Percentiles rank a stretch among this genome's conserved stretches.
Conservation (phyloP, 2,329 filamentous ascomycete genomes). For the Clonostachys byssicola region DNA sequence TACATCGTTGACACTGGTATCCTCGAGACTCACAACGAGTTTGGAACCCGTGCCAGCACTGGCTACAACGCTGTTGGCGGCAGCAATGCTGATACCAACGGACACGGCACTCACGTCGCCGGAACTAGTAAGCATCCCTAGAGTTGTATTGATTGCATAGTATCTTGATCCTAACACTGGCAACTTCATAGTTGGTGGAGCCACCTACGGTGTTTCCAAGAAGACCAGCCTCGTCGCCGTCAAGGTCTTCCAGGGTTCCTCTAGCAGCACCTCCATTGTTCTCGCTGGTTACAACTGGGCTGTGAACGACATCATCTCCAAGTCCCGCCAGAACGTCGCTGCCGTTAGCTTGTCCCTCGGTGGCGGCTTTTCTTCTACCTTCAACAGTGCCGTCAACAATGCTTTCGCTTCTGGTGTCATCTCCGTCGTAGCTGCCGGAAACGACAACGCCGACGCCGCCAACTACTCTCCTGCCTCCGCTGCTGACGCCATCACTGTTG, state of each 20-base stretch:
- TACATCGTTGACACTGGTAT: constrained; percentile 56
- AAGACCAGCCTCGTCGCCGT: constrained; percentile 33
- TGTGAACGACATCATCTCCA: constrained; percentile 34
- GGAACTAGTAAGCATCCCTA: constrained; percentile 23
- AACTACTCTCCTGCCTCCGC: constrained; percentile 43
- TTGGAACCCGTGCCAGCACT: constrained; percentile 33
- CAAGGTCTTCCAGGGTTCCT: constrained; percentile 39
- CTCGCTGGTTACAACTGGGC: constrained; percentile 34
- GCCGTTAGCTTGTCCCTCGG: constrained; percentile 55
- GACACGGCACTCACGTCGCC: constrained; percentile 43
- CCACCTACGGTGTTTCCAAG: constrained; percentile 41
- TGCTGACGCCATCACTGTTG: constrained; percentile 45
- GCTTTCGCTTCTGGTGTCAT: constrained; percentile 38
- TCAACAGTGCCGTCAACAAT: constrained; percentile 44
- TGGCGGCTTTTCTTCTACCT: constrained; percentile 32
- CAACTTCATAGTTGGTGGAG: constrained; percentile 23
- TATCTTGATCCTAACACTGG: constrained; percentile 1
- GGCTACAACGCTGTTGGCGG: constrained; percentile 23
- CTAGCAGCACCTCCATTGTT: constrained; percentile 22
- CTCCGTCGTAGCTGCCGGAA: constrained; percentile 53
- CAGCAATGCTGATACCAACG: constrained; percentile 27
- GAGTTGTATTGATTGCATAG: too few relatives aligned
- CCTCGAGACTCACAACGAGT: constrained; percentile 36
- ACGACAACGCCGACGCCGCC: constrained; percentile 29
- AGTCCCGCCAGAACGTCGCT: constrained; percentile 31